These are phyloP conservation scores for Biancaea sappan DNA, from an alignment of 306 rosid species.

Conservation along the genomic window DNA sequence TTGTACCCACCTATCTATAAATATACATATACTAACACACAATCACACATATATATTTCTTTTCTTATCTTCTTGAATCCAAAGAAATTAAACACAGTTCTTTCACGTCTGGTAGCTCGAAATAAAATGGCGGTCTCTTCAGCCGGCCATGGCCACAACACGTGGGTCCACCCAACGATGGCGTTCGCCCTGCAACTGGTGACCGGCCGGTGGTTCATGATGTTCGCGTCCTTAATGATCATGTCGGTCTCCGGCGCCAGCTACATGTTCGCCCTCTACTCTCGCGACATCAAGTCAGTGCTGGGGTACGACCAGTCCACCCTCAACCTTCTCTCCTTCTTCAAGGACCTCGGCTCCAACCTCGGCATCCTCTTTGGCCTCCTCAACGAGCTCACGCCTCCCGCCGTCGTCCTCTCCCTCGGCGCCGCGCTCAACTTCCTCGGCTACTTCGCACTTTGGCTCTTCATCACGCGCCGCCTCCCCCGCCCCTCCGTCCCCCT, in stretches of 20 bases:
- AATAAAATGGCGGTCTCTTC: too few species aligned
- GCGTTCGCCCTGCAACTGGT: slow-evolving; percentile 33
- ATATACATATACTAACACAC: too few species aligned
- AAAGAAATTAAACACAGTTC: too few species aligned
- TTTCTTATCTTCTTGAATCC: too few species aligned
- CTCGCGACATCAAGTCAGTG: slow-evolving; percentile 40
- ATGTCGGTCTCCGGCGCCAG: slow-evolving; percentile 48
- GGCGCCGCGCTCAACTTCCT: slow-evolving; percentile 33
- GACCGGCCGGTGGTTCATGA: slow-evolving; percentile 46
- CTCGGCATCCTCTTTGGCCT: slow-evolving; percentile 46
- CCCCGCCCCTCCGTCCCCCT: slow-evolving; percentile 47
- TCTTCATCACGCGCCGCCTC: slow-evolving; percentile 23
- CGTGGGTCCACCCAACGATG: too few species aligned
- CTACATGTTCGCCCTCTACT: slow-evolving; percentile 44
- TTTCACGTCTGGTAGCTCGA: too few species aligned
- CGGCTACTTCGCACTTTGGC: neutral
- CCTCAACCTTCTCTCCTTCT: slow-evolving; percentile 44
- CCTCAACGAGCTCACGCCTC: slow-evolving; percentile 50
- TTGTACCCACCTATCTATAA: too few species aligned
- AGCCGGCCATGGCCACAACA: too few species aligned
- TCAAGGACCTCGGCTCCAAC: slow-evolving; percentile 44
- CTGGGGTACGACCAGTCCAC: slow-evolving; percentile 46
- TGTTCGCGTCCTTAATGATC: slow-evolving; percentile 42
- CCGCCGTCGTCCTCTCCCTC: slow-evolving; percentile 39
- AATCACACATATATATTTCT: too few species aligned